Percentiles rank a stretch among this genome's conserved stretches.
These are phyloP conservation scores for Nemania sp. DNA, from an alignment of 2,329 filamentous ascomycete genomes.

Conservation along the genomic window DNA sequence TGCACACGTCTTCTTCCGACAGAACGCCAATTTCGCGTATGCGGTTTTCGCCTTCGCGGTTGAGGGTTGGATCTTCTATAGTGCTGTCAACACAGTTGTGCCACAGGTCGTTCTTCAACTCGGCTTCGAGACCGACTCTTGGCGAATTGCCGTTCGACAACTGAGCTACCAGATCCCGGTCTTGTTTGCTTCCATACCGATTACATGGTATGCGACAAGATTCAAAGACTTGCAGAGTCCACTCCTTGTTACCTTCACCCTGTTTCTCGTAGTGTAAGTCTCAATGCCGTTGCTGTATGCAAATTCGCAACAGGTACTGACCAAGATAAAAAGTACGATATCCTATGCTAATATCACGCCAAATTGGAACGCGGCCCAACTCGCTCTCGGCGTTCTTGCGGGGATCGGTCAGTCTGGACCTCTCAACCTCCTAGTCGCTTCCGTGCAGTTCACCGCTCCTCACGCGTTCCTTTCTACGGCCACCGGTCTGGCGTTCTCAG, in stretches of 20 bases:
- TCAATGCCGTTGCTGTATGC: too few relatives aligned
- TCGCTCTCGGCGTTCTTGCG: conserved; percentile 51
- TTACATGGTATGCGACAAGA: conserved; percentile 50
- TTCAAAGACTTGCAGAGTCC: conserved; percentile 54
- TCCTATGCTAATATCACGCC: conserved; percentile 51
- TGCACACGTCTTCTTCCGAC: conserved; percentile 58
- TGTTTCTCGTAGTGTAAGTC: conserved; percentile 53
- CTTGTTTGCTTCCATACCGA: conserved; percentile 47
- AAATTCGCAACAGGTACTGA: conserved; percentile 2
- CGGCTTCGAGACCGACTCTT: conserved; percentile 51
- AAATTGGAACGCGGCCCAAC: conserved; percentile 48
- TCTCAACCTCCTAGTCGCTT: conserved; percentile 52
- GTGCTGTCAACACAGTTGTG: conserved; percentile 54
- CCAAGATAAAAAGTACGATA: conserved; percentile 42
- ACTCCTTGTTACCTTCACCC: conserved; percentile 48
- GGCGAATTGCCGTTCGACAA: conserved; percentile 53
- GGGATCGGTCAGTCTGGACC: conserved; percentile 55
- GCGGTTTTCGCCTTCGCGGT: conserved; percentile 59
- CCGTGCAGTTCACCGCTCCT: conserved; percentile 56
- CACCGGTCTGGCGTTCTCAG: conserved; percentile 56
- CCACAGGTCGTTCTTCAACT: conserved; percentile 54
- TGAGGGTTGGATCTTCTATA: conserved; percentile 63
- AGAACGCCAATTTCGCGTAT: conserved; percentile 57
- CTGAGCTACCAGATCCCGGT: conserved; percentile 48
- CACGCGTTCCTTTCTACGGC: conserved; percentile 57